Percentiles rank a stretch among this genome's conserved stretches.
Evolutionary conservation across 2,329 filamentous ascomycete species (phyloP).

Genomic region (Penicillium sp.): DNA sequence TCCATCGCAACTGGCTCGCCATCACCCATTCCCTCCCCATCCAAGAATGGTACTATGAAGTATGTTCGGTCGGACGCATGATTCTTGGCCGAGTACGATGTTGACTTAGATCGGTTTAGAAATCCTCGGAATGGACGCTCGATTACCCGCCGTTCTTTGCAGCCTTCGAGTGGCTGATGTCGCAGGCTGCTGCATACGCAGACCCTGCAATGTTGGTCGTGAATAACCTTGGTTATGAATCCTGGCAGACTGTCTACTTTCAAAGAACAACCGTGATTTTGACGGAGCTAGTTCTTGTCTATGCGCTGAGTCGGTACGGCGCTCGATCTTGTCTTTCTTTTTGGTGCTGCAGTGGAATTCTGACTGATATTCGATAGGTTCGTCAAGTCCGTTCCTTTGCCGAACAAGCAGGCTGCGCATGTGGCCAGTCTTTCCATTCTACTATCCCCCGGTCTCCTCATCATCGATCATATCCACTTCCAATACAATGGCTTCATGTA

Average conservation of each 20-base stretch:
- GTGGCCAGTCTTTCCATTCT: conserved; percentile 80
- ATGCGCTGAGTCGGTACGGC: conserved; percentile 64
- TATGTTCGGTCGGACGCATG: conserved; percentile 25
- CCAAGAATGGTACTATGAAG: conserved; percentile 89
- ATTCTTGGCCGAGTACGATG: neutral
- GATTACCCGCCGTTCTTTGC: conserved; percentile 98
- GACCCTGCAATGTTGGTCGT: conserved; percentile 77
- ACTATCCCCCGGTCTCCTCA: conserved; percentile 81
- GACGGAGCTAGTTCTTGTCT: conserved; percentile 75
- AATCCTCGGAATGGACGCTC: conserved; percentile 97
- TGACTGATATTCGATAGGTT: conserved; percentile 46
- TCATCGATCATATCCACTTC: conserved; percentile 98
- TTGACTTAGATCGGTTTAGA: conserved; percentile 40
- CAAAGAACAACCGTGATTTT: conserved; percentile 80
- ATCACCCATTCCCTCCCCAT: conserved; percentile 83
- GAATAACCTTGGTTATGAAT: conserved; percentile 73
- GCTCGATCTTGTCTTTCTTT: neutral
- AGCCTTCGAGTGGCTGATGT: conserved; percentile 88
- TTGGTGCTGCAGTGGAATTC: neutral
- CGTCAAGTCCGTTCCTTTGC: conserved; percentile 59
- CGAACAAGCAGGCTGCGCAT: conserved; percentile 67
- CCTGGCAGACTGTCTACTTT: conserved; percentile 89
- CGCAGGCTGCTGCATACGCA: conserved; percentile 64
- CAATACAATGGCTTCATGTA: conserved; percentile 99
- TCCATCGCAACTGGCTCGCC: conserved; percentile 96